Evolutionary conservation across 371 early-diverging fungal species (phyloP).

Genomic region (Zychaea mexicana): DNA sequence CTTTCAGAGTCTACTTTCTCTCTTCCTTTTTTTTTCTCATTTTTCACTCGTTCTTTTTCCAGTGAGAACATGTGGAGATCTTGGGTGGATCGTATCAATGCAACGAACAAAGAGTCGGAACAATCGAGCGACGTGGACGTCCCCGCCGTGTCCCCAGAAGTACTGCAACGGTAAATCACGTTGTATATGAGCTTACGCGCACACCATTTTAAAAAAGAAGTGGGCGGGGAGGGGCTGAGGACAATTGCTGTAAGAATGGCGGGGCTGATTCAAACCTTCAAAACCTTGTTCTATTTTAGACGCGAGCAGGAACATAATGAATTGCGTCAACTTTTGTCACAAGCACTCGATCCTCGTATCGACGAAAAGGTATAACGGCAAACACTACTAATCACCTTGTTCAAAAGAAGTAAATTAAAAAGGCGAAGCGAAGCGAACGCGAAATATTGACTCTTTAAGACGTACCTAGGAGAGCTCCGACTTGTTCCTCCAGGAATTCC

Average conservation of each 20-base stretch:
- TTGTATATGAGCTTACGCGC: not conserved
- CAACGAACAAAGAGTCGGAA: constrained; percentile 20
- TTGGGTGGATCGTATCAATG: constrained; percentile 53
- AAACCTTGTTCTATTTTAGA: constrained; percentile 15
- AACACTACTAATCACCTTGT: too few relatives aligned
- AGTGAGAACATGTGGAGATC: constrained; percentile 41
- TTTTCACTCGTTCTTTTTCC: not conserved
- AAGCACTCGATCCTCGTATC: constrained; percentile 19
- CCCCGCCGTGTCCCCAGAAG: constrained; percentile 18
- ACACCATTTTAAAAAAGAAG: not conserved
- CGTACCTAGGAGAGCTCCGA: constrained; percentile 32
- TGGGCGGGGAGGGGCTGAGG: not conserved
- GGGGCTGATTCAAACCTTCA: too few relatives aligned
- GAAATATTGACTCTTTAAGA: not conserved
- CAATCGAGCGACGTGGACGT: not conserved
- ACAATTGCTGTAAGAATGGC: not conserved
- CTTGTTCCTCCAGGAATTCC: constrained; percentile 27
- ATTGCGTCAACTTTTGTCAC: constrained; percentile 27
- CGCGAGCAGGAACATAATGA: constrained; percentile 27
- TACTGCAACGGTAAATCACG: constrained; percentile 25
- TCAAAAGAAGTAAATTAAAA: too few relatives aligned
- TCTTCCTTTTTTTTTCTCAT: not conserved
- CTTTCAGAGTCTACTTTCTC: not conserved
- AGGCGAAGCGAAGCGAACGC: too few relatives aligned
- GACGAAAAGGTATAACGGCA: constrained; percentile 24